Base-by-base conservation (phyloP, 2,329 filamentous ascomycete genomes). In the Stylonectria norvegica region DNA sequence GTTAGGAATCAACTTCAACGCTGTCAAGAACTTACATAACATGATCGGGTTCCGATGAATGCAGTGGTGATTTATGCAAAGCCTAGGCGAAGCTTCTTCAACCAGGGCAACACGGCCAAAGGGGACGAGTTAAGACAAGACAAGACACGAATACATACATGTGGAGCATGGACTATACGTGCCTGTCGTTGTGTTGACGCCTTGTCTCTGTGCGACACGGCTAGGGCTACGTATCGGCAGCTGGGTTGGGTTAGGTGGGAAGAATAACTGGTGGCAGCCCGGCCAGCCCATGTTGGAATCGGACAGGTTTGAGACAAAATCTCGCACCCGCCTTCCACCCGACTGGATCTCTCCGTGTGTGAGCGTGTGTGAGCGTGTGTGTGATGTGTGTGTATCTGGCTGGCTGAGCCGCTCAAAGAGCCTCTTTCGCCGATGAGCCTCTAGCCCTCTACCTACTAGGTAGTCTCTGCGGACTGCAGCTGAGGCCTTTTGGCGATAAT, bases 271-370 rank as follows among this genome's bases (percentile, higher is more conserved):
- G 22, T 10, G 10, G 10, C n/a, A 29, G 27, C n/a, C 27, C 15
- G 27, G n/a, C n/a, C 27, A 14, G 27, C n/a, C 27, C n/a, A 25
- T 29, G 27, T 29, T 29, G 27, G 10, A 29, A 42, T 40, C 28
- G 43, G 32, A 31, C 25, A 36, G 37, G 46, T 36, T 39, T 46
- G 35, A 48, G 46, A 46, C 46, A 45, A n/a, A n/a, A n/a, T n/a
- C n/a, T n/a, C n/a, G n/a, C n/a, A n/a, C n/a, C n/a, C 38, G 40
- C 43, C 36, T 46, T 39, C 40, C 39, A 39, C 36, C 40, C 37
- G 34, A 16, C 34, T 46, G 39, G 40, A 36, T 48, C 45, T 48
- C 40, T 45, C 46, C 46, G 45, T n/a, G n/a, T n/a, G 36, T 34
- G 36, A 38, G 46, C 37, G 34, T 34, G 32, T 14, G n/a, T n/a